Base-by-base conservation (phyloP, 2,329 filamentous ascomycete species). In the Scedosporium minutisporum region DNA sequence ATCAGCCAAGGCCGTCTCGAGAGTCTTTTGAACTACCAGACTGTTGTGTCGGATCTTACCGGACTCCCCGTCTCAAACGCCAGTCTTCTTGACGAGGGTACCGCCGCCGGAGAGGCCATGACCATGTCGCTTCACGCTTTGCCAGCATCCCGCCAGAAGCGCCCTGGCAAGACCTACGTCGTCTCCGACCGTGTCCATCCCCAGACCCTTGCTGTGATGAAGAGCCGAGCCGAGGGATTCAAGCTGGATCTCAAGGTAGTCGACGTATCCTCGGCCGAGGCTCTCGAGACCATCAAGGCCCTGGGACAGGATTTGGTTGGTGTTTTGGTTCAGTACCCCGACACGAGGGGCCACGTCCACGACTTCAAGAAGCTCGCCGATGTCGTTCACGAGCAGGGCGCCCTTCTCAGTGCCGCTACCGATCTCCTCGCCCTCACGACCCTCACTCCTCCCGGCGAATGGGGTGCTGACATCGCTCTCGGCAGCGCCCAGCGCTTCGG, bases 11-110 rank as follows among this genome's bases (percentile, higher is more conserved):
- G 93, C 42, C 87, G 93, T 62, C 77, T 97, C 65, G 91, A 97
- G 80, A 96, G 91, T 5, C 79, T 97, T 62, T 80, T 97, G 66
- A 97, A 97, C 80, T 97, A 92, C 78, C 93, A 97, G 80, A 97
- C 93, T 18, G 82, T 97, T 79, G 88, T 96, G 7, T 87, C 87
- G 2, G 93, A 97, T 72, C 79, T 97, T 66, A 97, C 93, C 0
- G 91, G 85, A 1, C 82, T 97, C 33, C 85, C 90, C 23, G 91
- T 97, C 66, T 86, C 93, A 65, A 97, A 97, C 78, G 91, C 93
- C 48, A 96, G 91, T 55, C 81, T 97, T 58, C 79, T 97, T 51
- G 93, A 97, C 69, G 93, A 97, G 77, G 87, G 89, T 23, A 97
- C 93, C 1, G 93, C 93, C 12, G 93, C 92, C 14, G 91, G 93